Evolutionary conservation across 73 alveolate genomes (phyloP), one percentile per base, ranked within the genome.

Genomic region (Durusdinium trenchii): DNA sequence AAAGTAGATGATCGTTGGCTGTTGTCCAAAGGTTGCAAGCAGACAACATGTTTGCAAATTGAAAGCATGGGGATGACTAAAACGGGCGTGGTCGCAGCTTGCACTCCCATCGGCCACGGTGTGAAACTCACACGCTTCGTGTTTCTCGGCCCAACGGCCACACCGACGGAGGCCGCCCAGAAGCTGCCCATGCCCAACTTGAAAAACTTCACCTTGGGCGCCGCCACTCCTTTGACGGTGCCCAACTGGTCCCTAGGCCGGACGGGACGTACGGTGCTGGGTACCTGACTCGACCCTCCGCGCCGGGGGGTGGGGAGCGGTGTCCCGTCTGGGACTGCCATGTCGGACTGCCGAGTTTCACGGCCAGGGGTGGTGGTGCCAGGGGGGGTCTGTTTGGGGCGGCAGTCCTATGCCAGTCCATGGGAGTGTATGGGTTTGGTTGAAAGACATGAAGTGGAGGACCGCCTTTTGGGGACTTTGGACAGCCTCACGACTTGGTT

Each of bases 201-300:
- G 92, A 69, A 69, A 46, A 0, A 35, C 92, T 82, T 82, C 92
- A 48, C 92, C 48, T 32, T 82, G 69, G 92, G 92, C 3, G 92
- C n/a, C 35, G 67, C n/a, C 45, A 14, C 92, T 38, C 71, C n/a
- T 3, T 48, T 82, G 92, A 82, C n/a, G 45, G 60, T 82, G 51
- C 48, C 67, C 36, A 82, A 82, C 69, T 82, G 92, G 92, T 82
- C 92, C 16, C 47, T 82, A 82, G 92, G 92, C 92, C 73, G 60
- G 90, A 45, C 45, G 28, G 67, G 36, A 2, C 12, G 12, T 1
- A 9, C 0, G 64, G 89, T 23, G 38, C 40, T 32, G 9, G 9
- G 30, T 36, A 73, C 18, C 36, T 12, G n/a, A 40, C 52, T 23
- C 85, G 54, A 4, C 30, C 9, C 1, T 32, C 52, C 30, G 38